phyloP scores from a whole-genome alignment of 345 rosid genomes.

The Litchi chinensis region DNA sequence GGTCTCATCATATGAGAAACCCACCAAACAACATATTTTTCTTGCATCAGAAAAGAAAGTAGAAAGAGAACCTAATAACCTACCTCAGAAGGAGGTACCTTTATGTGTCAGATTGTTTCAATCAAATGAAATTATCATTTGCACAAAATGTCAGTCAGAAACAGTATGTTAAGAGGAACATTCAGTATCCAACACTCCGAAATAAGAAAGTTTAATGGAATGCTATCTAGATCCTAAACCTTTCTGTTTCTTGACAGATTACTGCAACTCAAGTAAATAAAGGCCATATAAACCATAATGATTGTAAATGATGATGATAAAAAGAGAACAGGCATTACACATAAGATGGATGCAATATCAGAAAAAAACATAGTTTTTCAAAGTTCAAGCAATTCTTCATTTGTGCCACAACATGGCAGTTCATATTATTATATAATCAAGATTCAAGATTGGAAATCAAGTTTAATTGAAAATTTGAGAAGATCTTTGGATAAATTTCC shows the following conservation, averaged over 20 bases:
- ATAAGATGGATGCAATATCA: not conserved
- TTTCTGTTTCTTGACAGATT: not conserved
- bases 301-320: not conserved
- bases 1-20: not conserved
- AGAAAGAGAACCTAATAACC: not conserved
- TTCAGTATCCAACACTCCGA: not conserved
- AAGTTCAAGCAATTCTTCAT: not conserved
- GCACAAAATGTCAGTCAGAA: not conserved
- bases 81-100: not conserved
- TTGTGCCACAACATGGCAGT: not conserved
- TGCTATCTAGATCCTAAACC: not conserved
- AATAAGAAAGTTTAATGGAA: not conserved
- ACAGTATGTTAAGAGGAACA: too few relatives aligned
- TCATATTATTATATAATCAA: not conserved
- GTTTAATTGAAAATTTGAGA: not conserved
- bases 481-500: not conserved
- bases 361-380: not conserved
- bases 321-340: not conserved
- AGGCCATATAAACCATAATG: not conserved
- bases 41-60: not conserved
- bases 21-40: constrained; percentile 1
- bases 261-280: not conserved
- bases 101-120: not conserved
- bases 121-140: not conserved
- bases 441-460: not conserved